These are phyloP conservation scores for Huntiella decipiens DNA, from an alignment of 2,329 filamentous ascomycete species.

Conservation along the genomic window DNA sequence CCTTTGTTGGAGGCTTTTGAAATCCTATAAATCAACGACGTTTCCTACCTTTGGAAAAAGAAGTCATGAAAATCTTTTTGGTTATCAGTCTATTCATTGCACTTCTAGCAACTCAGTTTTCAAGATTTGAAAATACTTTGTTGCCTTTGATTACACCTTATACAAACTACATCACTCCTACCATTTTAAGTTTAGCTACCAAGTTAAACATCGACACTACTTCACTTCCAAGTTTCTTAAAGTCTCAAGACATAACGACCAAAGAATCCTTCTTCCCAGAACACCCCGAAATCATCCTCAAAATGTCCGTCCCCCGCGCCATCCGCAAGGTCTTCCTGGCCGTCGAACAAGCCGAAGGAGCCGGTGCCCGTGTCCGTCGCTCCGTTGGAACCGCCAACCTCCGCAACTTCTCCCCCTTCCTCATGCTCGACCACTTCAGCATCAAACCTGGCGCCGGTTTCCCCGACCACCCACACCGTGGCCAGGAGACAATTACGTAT, in stretches of 20 bases:
- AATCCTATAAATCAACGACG: background rate
- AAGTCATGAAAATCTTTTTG: conserved; percentile 6
- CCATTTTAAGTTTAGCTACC: background rate
- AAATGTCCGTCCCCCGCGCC: conserved; percentile 51
- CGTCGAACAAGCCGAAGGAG: conserved; percentile 70
- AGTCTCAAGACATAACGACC: background rate
- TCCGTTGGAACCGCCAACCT: conserved; percentile 72
- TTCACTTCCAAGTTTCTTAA: background rate
- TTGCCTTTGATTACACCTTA: background rate
- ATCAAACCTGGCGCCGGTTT: conserved; percentile 69
- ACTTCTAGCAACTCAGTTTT: conserved; percentile 1
- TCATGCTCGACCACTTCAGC: conserved; percentile 90
- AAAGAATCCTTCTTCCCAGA: conserved; percentile 6
- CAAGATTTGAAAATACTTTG: background rate
- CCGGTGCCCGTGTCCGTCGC: conserved; percentile 68
- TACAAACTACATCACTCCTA: background rate
- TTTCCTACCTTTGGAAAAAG: background rate
- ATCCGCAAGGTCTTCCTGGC: conserved; percentile 75
- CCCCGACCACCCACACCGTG: conserved; percentile 68
- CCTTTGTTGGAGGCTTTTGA: too few relatives aligned
- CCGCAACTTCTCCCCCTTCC: conserved; percentile 74
- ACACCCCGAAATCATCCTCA: conserved; percentile 19
- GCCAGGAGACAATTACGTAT: conserved; percentile 80
- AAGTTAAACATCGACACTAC: conserved; percentile 1
- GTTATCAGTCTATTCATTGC: conserved; percentile 4